These are phyloP conservation scores for Solanum hybrid DNA, from an alignment of 305 asterid species.

Conservation along the genomic window DNA sequence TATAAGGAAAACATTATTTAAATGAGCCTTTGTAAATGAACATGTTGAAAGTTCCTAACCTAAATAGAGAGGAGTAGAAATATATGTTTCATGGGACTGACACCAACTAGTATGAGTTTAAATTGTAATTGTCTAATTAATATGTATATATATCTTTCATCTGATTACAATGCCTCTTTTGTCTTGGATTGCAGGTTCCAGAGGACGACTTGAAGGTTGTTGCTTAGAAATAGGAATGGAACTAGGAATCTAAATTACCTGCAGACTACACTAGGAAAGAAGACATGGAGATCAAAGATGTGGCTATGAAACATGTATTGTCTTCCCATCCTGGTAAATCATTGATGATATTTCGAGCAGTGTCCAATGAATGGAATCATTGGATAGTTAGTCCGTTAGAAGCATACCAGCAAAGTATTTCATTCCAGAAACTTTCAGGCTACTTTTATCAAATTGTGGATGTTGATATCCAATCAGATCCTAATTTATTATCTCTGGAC, in stretches of 20 bases:
- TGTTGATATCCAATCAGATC: too few relatives aligned
- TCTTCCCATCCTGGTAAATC: constrained; percentile 24
- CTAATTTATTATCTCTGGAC: too few relatives aligned
- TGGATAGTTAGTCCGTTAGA: constrained; percentile 26
- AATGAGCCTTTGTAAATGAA: background rate
- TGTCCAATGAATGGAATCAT: constrained; percentile 34
- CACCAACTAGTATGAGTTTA: background rate
- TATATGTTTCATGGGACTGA: background rate
- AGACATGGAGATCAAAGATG: background rate
- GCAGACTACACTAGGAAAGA: background rate
- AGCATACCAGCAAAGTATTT: constrained; percentile 29
- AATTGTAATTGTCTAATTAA: background rate
- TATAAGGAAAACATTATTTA: background rate
- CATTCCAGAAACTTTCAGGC: constrained; percentile 30
- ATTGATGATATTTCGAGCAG: constrained; percentile 16
- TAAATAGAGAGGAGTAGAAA: background rate
- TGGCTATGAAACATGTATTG: constrained; percentile 15
- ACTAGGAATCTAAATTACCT: background rate
- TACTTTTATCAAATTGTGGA: constrained; percentile 21
- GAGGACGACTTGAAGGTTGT: too few relatives aligned
- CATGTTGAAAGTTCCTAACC: background rate
- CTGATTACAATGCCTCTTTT: too few relatives aligned
- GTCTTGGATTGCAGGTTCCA: too few relatives aligned
- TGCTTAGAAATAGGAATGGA: too few relatives aligned
- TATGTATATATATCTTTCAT: too few relatives aligned